Evolutionary conservation across 768 basidiomycete species (phyloP).

Genomic region (Gloeostereum incarnatum): DNA sequence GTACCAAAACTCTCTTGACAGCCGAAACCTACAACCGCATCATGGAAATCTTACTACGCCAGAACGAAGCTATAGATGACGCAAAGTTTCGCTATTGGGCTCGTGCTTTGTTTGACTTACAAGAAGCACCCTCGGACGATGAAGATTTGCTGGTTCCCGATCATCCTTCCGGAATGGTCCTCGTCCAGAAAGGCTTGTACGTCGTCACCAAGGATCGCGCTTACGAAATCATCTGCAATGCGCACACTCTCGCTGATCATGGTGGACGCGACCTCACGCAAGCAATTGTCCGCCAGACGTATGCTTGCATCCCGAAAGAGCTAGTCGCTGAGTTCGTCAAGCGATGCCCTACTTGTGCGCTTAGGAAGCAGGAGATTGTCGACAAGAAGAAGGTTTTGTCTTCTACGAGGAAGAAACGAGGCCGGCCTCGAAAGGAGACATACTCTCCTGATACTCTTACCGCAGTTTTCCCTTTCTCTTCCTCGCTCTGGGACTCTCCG

Average conservation of each 20-base stretch:
- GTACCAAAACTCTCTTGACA: neutral
- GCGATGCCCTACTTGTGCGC: constrained; percentile 71
- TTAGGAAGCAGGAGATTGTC: no score
- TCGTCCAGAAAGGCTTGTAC: neutral
- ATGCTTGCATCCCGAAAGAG: constrained; percentile 82
- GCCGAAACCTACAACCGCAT: neutral
- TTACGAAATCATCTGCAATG: constrained; percentile 68
- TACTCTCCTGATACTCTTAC: neutral
- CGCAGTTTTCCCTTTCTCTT: constrained; percentile 1
- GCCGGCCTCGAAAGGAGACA: constrained; percentile 14
- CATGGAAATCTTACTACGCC: neutral
- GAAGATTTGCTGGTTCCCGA: neutral
- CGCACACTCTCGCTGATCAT: constrained; percentile 67
- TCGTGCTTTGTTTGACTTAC: neutral
- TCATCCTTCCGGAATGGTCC: neutral
- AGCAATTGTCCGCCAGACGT: constrained; percentile 52
- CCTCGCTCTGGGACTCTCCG: neutral
- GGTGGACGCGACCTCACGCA: constrained; percentile 78
- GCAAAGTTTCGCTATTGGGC: neutral
- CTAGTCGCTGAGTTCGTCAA: constrained; percentile 73
- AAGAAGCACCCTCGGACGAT: neutral
- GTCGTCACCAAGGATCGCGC: constrained; percentile 74
- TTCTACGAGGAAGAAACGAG: constrained; percentile 34
- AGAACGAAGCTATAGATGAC: neutral
- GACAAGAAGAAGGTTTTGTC: no score